Conservation (phyloP, 148 eudicot genomes). For the Tetragonia tetragonoides region DNA sequence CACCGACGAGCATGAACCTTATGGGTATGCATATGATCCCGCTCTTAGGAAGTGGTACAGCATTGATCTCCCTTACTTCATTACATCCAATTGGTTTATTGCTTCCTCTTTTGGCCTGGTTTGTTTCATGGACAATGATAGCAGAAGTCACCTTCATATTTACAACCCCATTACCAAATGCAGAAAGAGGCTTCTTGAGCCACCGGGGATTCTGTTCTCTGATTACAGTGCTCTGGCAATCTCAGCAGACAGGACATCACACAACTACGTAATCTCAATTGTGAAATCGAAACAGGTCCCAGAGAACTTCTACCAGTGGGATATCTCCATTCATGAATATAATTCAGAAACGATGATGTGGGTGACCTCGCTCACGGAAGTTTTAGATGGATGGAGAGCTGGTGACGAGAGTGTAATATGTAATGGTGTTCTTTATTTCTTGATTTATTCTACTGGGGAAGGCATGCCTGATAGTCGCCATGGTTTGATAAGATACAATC, state of each 20-base stretch:
- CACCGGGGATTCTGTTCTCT: conserved; percentile 50
- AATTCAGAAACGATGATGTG: conserved; percentile 60
- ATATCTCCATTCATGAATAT: conserved; percentile 72
- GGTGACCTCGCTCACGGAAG: conserved; percentile 53
- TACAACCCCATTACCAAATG: conserved; percentile 69
- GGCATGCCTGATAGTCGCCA: conserved; percentile 56
- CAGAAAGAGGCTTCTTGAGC: conserved; percentile 46
- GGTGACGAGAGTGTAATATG: conserved; percentile 88
- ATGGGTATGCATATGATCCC: conserved; percentile 84
- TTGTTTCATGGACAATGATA: conserved; percentile 81
- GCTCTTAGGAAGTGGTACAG: conserved; percentile 71
- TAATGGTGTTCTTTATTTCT: conserved; percentile 63
- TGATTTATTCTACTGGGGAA: conserved; percentile 72
- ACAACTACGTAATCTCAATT: conserved; percentile 50
- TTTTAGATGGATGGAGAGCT: conserved; percentile 74
- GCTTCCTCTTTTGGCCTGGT: conserved; percentile 90
- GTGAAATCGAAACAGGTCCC: conserved; percentile 88
- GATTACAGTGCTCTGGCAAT: conserved; percentile 79
- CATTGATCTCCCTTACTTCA: conserved; percentile 70
- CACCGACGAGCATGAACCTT: conserved; percentile 47
- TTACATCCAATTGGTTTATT: conserved; percentile 74
- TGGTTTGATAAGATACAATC: conserved; percentile 58
- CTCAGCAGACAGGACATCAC: conserved; percentile 49
- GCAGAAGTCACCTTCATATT: conserved; percentile 56
- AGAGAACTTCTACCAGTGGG: conserved; percentile 65